Conservation (phyloP, 1,284 basidiomycete species). For the Austroboletus niveus region DNA sequence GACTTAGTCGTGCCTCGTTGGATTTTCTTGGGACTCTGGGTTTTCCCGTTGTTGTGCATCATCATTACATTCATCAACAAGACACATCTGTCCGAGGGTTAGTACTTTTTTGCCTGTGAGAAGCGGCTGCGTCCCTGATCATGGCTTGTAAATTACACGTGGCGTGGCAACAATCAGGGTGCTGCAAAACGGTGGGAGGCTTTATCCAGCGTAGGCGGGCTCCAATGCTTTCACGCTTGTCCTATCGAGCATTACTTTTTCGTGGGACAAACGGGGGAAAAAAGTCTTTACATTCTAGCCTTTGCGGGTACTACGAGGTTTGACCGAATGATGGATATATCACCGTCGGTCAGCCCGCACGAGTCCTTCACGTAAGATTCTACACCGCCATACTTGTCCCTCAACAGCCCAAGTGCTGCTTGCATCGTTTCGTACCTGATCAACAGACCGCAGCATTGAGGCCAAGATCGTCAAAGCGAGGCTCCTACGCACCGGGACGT, state of each 20-base stretch:
- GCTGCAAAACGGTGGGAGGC: too few species aligned
- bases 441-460: background rate
- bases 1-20: background rate
- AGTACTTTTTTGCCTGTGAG: too few species aligned
- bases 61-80: too few species aligned
- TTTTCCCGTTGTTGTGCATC: too few species aligned
- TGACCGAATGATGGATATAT: slow-evolving; percentile 56
- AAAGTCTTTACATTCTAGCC: slow-evolving; percentile 29
- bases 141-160: too few species aligned
- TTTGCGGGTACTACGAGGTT: slow-evolving; percentile 49
- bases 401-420: slow-evolving; percentile 58
- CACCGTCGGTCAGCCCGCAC: slow-evolving; percentile 54
- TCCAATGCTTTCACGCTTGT: background rate
- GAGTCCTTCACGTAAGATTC: slow-evolving; percentile 58
- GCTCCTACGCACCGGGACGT: slow-evolving; percentile 54
- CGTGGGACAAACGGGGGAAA: background rate
- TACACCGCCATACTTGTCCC: slow-evolving; percentile 64
- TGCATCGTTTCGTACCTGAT: slow-evolving; percentile 68
- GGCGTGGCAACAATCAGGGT: too few species aligned
- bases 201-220: too few species aligned
- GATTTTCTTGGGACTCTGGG: background rate
- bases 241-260: background rate
- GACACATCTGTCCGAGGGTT: too few species aligned
- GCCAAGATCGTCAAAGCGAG: background rate
- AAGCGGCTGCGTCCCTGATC: too few species aligned